Percentiles rank a stretch among this genome's conserved stretches.
These are phyloP conservation scores for Hymenoscyphus albidus DNA, from an alignment of 2,329 filamentous ascomycete species.

Conservation along the genomic window DNA sequence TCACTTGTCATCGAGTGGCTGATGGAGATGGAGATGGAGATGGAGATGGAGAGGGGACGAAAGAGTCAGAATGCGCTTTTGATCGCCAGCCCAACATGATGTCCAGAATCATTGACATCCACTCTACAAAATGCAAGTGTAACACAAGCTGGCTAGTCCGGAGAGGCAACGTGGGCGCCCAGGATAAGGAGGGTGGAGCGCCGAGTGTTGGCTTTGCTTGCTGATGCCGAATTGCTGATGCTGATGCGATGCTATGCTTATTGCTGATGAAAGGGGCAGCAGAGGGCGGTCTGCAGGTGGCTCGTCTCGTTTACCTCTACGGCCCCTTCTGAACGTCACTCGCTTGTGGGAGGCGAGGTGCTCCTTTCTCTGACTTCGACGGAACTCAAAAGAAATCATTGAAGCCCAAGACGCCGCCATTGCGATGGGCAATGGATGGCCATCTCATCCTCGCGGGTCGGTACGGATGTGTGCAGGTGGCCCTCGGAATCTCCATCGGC, in stretches of 20 bases:
- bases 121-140: background rate
- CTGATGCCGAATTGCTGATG: conserved; percentile 9
- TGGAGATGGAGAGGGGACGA: background rate
- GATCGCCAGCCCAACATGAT: conserved; percentile 2
- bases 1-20: conserved; percentile 2
- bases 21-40: background rate
- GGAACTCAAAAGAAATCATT: too few relatives aligned
- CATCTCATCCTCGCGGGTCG: background rate
- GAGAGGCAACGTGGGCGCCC: conserved; percentile 9
- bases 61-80: conserved; percentile 5
- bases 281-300: conserved; percentile 2
- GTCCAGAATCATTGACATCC: background rate
- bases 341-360: background rate
- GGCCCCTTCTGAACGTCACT: background rate
- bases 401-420: too few relatives aligned
- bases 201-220: conserved; percentile 5
- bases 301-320: background rate
- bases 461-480: background rate
- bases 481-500: conserved; percentile 1
- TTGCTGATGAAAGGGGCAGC: conserved; percentile 2
- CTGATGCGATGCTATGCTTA: conserved; percentile 9
- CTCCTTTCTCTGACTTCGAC: too few relatives aligned
- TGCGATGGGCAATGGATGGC: background rate
- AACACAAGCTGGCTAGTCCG: background rate
- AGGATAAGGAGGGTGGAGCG: conserved; percentile 1